Percentiles rank a stretch among this genome's conserved stretches.
These are phyloP conservation scores for Linnemannia exigua DNA, from an alignment of 192 early-diverging fungal species.

Conservation along the genomic window DNA sequence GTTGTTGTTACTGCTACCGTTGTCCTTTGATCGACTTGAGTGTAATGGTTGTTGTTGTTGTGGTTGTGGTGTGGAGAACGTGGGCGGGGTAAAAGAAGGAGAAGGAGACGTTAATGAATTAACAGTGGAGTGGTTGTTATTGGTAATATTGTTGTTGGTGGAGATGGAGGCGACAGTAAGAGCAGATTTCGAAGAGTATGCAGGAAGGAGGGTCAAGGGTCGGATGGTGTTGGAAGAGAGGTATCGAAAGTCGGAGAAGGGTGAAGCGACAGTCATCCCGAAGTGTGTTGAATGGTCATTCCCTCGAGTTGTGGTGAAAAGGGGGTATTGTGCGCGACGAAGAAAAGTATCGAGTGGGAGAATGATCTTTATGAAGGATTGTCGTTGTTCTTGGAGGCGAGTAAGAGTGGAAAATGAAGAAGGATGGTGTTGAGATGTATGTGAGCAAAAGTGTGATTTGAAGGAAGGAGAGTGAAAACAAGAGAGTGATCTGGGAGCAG, in stretches of 20 bases:
- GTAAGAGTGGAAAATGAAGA: no score
- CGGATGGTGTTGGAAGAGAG: conserved; percentile 13
- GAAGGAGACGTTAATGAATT: not conserved
- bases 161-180: not conserved
- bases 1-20: conserved; percentile 2
- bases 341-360: no score
- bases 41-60: not conserved
- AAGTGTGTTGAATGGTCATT: not conserved
- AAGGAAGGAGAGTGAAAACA: no score
- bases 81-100: not conserved
- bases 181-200: not conserved
- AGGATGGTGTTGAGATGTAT: no score
- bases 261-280: conserved; percentile 40
- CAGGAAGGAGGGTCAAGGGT: conserved; percentile 6
- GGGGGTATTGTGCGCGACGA: no score
- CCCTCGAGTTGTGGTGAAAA: no score
- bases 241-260: conserved; percentile 37
- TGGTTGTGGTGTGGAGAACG: not conserved
- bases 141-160: not conserved
- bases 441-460: no score
- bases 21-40: not conserved
- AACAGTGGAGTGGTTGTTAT: not conserved
- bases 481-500: not conserved
- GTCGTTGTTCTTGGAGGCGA: no score
- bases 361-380: no score